Base-by-base conservation (phyloP, 768 basidiomycete genomes). In the Tephrocybe sp. region DNA sequence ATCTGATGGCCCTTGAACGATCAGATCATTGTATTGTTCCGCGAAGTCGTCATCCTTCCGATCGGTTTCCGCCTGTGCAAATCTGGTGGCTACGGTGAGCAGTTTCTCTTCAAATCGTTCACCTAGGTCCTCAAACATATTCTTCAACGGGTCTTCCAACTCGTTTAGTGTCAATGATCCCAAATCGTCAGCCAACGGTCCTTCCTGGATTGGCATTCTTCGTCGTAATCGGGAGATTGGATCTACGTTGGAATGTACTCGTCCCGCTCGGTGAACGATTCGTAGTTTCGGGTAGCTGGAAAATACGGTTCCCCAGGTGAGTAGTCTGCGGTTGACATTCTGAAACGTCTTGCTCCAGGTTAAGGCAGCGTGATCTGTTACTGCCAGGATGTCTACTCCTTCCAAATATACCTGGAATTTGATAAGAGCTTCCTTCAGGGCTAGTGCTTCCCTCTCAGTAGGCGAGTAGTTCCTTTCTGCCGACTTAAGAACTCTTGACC, bases 391-490 rank as follows among this genome's bases (percentile, higher is more conserved):
- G 0, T 53, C 34, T 53, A 66, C 65, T 1, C 70, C 71, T 60
- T 74, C 68, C 2, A 73, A 18, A 21, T 19, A 65, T n/a, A n/a
- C n/a, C n/a, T n/a, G n/a, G n/a, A n/a, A n/a, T n/a, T n/a, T n/a
- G n/a, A n/a, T n/a, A n/a, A 0, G 67, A 61, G 46, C 68, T 66
- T 7, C 70, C 36, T 73, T 72, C 3, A 64, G 41, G 0, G 64
- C 70, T 31, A 74, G 45, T n/a, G 71, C 73, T 57, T 74, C 70
- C 23, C 65, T 15, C 56, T 74, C 70, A 0, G 72, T 74, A 1
- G 65, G 58, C 0, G 69, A 69, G 34, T 74, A 74, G 37, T 68
- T 68, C 12, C 58, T 22, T 46, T 73, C 67, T 0, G 71, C 62
- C 0, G 63, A 53, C 53, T 70, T 61, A 7, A 70, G n/a, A n/a